phyloP scores from a whole-genome alignment of 805 yeast species.

The Diddensiella caesifluorescens region DNA sequence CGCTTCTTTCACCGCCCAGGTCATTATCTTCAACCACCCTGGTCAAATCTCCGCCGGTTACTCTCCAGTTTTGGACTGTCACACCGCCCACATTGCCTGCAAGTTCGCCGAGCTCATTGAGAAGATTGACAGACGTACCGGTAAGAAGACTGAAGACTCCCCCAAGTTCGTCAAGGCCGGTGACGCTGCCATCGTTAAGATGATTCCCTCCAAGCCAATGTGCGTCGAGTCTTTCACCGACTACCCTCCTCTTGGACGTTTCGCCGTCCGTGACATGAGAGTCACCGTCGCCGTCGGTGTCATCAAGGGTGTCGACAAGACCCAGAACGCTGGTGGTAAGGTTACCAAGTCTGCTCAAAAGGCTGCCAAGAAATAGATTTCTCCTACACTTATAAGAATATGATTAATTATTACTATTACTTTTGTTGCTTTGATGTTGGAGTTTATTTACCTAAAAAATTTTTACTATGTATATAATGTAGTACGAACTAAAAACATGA shows the following conservation, averaged over 20 bases:
- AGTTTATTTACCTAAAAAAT: too few species aligned
- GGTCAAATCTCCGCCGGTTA: conserved; percentile 89
- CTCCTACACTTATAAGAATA: conserved; percentile 1
- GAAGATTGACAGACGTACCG: conserved; percentile 90
- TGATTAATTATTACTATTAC: conserved; percentile 1
- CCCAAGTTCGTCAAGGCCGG: conserved; percentile 96
- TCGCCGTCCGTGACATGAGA: conserved; percentile 99
- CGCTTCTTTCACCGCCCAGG: conserved; percentile 80
- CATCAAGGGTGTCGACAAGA: conserved; percentile 89
- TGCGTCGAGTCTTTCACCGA: conserved; percentile 93
- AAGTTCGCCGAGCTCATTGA: conserved; percentile 71
- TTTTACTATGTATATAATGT: too few species aligned
- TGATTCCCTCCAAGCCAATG: conserved; percentile 85
- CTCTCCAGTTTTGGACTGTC: conserved; percentile 88
- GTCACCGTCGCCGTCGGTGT: conserved; percentile 99
- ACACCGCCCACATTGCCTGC: conserved; percentile 92
- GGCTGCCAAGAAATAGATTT: conserved; percentile 65
- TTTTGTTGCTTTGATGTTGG: not conserved
- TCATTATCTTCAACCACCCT: conserved; percentile 84
- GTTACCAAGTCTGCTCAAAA: conserved; percentile 93
- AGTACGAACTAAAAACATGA: too few species aligned
- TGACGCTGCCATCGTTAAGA: conserved; percentile 90
- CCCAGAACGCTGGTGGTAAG: conserved; percentile 79
- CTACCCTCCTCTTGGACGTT: conserved; percentile 96
- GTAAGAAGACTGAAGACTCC: conserved; percentile 81